Base-by-base conservation (phyloP, 2,329 filamentous ascomycete genomes). In the Aureobasidium melanogenum region DNA sequence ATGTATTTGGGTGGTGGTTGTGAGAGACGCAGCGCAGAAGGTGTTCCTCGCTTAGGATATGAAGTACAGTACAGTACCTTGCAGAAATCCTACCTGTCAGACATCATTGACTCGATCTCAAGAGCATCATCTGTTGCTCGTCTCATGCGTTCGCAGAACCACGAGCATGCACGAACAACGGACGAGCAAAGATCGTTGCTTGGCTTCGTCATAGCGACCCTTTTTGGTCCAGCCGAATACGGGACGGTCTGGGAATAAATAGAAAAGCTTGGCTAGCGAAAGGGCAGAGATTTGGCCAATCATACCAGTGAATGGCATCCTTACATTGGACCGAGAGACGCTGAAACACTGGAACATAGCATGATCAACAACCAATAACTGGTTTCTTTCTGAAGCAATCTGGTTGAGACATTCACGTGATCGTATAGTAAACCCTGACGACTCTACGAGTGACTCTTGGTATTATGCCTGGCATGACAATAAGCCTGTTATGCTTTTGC, bases 191-290 rank as follows among this genome's bases (percentile, higher is more conserved):
- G 56, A 59, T 59, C 56, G 36, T 17, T 41, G 44, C 56, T 59
- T 50, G 56, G 81, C 2, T 95, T 91, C 77, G 86, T 82, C 19
- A 86, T 89, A 0, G 84, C 83, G 51, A 24, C 22, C 17, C 34
- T 41, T 36, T 36, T 26, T 26, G n/a, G 38, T 36, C 28, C 30
- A 38, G 22, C 54, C 54, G 56, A 30, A 50, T 59, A 59, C 56
- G 56, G 41, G 41, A 57, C 41, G 41, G 54, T 38, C 41, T 46
- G 17, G 15, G 9, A 46, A 57, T 47, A 57, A 32, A 57, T 57
- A 56, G 41, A 46, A 51, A 57, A 44, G 41, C 41, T 57, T 46
- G 54, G 41, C 54, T 46, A 12, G 14, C n/a, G 19, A 46, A 32
- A 17, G 17, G 28, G 22, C 30, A 44, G 17, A 57, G 14, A 57